Percentiles rank a stretch among this genome's conserved stretches.
Conservation (phyloP, 768 basidiomycete genomes). For the Fistulinella prunicolor region DNA sequence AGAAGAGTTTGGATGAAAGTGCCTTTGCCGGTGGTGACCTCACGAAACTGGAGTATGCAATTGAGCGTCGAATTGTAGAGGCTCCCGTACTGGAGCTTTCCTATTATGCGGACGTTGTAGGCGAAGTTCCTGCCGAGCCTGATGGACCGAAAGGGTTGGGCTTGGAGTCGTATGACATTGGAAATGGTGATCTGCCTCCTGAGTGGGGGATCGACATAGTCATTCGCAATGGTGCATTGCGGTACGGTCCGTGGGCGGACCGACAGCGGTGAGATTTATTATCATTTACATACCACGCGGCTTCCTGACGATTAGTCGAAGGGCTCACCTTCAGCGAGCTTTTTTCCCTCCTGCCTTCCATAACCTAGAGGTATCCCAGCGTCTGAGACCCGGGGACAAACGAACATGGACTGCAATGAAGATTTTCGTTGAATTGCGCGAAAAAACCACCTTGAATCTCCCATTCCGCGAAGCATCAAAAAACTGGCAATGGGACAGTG, state of each 20-base stretch:
- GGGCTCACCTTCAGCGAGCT: constrained; percentile 69
- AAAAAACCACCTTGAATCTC: constrained; percentile 73
- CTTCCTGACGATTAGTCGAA: constrained; percentile 25
- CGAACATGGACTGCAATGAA: constrained; percentile 82
- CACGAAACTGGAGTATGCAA: constrained; percentile 73
- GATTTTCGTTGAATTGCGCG: constrained; percentile 76
- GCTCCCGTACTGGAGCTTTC: constrained; percentile 72
- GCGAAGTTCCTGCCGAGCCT: constrained; percentile 55
- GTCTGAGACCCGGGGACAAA: constrained; percentile 70
- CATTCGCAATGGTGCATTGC: constrained; percentile 68
- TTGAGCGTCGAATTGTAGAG: constrained; percentile 80
- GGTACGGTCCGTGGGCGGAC: constrained; percentile 97
- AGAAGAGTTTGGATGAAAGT: constrained; percentile 46
- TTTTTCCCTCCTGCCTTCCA: constrained; percentile 85
- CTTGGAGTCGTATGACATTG: constrained; percentile 61
- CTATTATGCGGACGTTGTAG: constrained; percentile 86
- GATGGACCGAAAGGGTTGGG: constrained; percentile 30
- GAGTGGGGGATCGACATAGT: constrained; percentile 93
- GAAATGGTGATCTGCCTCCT: constrained; percentile 83
- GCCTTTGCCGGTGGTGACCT: constrained; percentile 57
- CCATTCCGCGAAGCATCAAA: constrained; percentile 93
- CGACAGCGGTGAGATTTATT: constrained; percentile 64
- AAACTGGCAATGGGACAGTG: constrained; percentile 94
- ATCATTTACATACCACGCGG: not conserved
- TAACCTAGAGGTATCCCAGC: constrained; percentile 52